These are phyloP conservation scores for Kodamaea laetipori DNA, from an alignment of 805 yeast species.

Conservation along the genomic window DNA sequence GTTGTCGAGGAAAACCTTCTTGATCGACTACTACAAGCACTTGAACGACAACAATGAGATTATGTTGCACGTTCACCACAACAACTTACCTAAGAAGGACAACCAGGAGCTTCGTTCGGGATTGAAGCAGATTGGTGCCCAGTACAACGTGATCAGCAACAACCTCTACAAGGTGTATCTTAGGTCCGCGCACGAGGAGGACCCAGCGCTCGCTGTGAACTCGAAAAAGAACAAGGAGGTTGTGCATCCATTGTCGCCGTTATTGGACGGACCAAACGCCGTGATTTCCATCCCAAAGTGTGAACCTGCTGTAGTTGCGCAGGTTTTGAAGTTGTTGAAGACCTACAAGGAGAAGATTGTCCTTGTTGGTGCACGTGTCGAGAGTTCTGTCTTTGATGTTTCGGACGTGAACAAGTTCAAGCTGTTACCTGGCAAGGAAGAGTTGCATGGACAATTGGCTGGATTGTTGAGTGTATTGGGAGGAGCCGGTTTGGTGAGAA, in stretches of 20 bases:
- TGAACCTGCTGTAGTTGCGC: constrained; percentile 68
- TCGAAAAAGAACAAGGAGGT: constrained; percentile 42
- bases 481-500: constrained; percentile 86
- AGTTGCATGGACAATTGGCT: constrained; percentile 77
- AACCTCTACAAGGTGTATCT: constrained; percentile 74
- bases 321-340: constrained; percentile 61
- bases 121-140: constrained; percentile 66
- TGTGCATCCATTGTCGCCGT: constrained; percentile 67
- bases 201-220: constrained; percentile 71
- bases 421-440: constrained; percentile 68
- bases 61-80: constrained; percentile 80
- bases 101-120: constrained; percentile 63
- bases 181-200: constrained; percentile 64
- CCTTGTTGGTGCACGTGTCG: constrained; percentile 83
- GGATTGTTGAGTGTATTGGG: constrained; percentile 82
- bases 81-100: constrained; percentile 72
- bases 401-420: constrained; percentile 63
- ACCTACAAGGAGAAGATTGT: constrained; percentile 71
- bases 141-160: constrained; percentile 67
- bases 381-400: constrained; percentile 54
- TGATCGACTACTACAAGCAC: constrained; percentile 77
- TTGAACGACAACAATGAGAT: constrained; percentile 69
- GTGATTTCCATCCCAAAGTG: constrained; percentile 65
- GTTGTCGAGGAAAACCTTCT: constrained; percentile 79
- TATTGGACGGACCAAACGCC: constrained; percentile 86